Evolutionary conservation across 192 early-diverging fungal species (phyloP).

Genomic region (Paraglomus brasilianum): DNA sequence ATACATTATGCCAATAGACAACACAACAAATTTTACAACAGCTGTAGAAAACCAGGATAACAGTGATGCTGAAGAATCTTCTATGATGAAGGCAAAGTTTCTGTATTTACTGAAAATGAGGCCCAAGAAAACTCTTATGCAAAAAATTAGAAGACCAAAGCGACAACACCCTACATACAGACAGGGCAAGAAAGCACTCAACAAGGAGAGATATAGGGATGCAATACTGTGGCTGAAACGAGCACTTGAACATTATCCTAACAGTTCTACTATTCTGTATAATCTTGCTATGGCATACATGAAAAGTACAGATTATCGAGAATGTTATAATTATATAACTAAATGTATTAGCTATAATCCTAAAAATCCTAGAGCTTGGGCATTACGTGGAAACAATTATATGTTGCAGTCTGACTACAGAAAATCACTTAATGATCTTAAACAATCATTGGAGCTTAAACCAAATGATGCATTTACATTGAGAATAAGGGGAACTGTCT

Average conservation of each 20-base stretch:
- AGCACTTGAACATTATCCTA: neutral
- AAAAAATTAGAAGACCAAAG: too few species aligned
- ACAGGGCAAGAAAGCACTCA: too few species aligned
- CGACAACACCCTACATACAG: too few species aligned
- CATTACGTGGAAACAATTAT: neutral
- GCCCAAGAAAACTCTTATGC: too few species aligned
- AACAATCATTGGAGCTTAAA: neutral
- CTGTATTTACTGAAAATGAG: too few species aligned
- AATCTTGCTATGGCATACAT: neutral
- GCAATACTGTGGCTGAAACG: constrained; percentile 10
- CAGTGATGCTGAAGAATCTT: too few species aligned
- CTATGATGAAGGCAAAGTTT: too few species aligned
- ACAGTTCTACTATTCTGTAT: neutral
- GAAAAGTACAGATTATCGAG: neutral
- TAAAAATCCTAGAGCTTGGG: neutral
- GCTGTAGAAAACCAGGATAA: too few species aligned
- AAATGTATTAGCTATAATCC: neutral
- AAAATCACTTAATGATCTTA: neutral
- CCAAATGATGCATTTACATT: constrained; percentile 7
- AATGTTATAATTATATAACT: neutral
- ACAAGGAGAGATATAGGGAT: neutral
- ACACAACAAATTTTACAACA: too few species aligned
- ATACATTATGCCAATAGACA: too few species aligned
- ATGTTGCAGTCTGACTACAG: neutral
- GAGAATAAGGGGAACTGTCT: neutral